These are phyloP conservation scores for Cryptococcus sp. DNA, from an alignment of 1,284 basidiomycete genomes.

Conservation along the genomic window DNA sequence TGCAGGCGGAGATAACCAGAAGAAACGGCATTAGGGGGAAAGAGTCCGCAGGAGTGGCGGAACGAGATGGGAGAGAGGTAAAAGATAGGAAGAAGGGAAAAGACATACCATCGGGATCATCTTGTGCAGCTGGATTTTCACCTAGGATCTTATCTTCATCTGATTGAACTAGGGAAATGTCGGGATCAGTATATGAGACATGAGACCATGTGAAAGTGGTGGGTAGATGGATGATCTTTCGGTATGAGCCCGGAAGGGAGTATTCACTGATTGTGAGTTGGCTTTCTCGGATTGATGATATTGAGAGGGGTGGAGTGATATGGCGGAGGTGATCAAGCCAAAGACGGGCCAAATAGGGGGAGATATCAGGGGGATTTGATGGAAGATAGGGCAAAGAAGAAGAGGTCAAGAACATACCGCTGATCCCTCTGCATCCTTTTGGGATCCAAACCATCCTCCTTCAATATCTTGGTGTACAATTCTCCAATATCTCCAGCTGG, in stretches of 20 bases:
- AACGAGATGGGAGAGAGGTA: too few species aligned
- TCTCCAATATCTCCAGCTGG: slow-evolving; percentile 78
- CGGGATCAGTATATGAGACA: slow-evolving; percentile 86
- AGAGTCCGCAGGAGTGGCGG: too few species aligned
- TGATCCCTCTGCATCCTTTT: slow-evolving; percentile 82
- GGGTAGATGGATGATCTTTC: slow-evolving; percentile 82
- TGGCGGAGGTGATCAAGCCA: too few species aligned
- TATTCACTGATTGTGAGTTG: slow-evolving; percentile 64
- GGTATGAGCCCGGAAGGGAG: slow-evolving; percentile 85
- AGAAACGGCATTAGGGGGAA: too few species aligned
- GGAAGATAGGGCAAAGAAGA: background rate
- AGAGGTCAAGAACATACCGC: slow-evolving; percentile 65
- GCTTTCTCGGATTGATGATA: too few species aligned
- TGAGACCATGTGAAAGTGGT: slow-evolving; percentile 73
- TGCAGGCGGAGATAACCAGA: too few species aligned
- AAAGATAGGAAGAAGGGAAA: background rate
- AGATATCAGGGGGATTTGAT: background rate
- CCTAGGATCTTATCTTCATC: slow-evolving; percentile 89
- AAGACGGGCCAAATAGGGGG: background rate
- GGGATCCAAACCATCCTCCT: slow-evolving; percentile 79
- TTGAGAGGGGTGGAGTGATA: too few species aligned
- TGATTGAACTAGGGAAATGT: slow-evolving; percentile 82
- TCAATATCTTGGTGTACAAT: slow-evolving; percentile 73
- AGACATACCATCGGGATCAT: slow-evolving; percentile 37
- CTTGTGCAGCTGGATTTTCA: slow-evolving; percentile 62